Conservation (phyloP, 768 basidiomycete genomes). For the Russula emetica region DNA sequence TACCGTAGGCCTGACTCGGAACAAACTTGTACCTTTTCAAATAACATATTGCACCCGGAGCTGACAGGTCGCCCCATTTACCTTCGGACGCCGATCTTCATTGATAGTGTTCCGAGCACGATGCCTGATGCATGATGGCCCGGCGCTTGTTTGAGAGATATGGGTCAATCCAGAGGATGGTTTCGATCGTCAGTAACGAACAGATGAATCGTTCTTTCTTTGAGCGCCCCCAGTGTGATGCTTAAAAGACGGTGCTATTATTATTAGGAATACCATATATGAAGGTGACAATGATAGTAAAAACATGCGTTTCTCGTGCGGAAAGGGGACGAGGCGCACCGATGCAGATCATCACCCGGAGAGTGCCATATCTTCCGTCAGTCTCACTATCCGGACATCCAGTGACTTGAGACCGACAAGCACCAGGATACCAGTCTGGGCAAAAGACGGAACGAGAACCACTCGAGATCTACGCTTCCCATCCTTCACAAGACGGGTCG, state of each 20-base stretch:
- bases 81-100: too few species aligned
- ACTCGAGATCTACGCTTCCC: constrained; percentile 30
- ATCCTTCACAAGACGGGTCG: constrained; percentile 59
- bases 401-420: constrained; percentile 26
- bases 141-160: background rate
- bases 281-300: background rate
- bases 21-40: background rate
- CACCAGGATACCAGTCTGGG: constrained; percentile 26
- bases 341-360: background rate
- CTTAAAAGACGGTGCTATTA: background rate
- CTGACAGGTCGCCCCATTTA: too few species aligned
- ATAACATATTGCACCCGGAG: constrained; percentile 6
- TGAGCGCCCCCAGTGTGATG: background rate
- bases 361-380: constrained; percentile 17
- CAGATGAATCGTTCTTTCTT: background rate
- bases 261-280: background rate
- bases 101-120: too few species aligned
- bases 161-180: too few species aligned
- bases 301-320: background rate
- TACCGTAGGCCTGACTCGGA: background rate
- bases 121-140: background rate
- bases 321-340: background rate
- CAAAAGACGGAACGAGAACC: constrained; percentile 27
- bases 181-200: background rate
- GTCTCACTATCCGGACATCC: constrained; percentile 23